These are phyloP conservation scores for Vishniacozyma victoriae DNA, from an alignment of 768 basidiomycete species.

Conservation along the genomic window DNA sequence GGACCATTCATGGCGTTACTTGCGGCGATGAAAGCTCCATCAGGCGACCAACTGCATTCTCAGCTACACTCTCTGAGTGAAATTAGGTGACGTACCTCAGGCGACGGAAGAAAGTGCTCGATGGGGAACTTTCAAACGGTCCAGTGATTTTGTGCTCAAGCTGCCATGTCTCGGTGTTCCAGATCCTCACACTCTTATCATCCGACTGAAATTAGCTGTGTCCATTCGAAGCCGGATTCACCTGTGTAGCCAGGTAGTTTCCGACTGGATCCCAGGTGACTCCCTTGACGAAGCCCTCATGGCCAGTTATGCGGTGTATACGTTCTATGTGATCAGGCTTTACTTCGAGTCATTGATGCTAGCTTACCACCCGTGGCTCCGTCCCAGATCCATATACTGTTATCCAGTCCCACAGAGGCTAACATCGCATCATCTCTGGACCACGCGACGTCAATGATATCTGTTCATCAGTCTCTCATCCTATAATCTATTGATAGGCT, in stretches of 20 bases:
- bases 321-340: conserved; percentile 58
- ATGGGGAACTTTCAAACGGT: conserved; percentile 89
- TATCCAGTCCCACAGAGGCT: conserved; percentile 90
- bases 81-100: conserved; percentile 59
- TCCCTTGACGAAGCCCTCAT: conserved; percentile 96
- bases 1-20: conserved; percentile 97
- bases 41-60: conserved; percentile 82
- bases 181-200: conserved; percentile 92
- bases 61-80: neutral
- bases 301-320: conserved; percentile 72
- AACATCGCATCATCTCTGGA: conserved; percentile 84
- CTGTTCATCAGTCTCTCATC: conserved; percentile 50
- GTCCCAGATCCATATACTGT: conserved; percentile 86
- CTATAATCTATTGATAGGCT: conserved; percentile 26
- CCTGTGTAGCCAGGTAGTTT: conserved; percentile 85
- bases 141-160: conserved; percentile 77
- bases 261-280: conserved; percentile 99
- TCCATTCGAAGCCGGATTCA: conserved; percentile 12
- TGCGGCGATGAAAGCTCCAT: conserved; percentile 96
- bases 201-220: conserved; percentile 61
- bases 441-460: conserved; percentile 95
- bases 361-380: conserved; percentile 76
- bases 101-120: conserved; percentile 87
- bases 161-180: conserved; percentile 89
- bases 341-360: neutral